These are phyloP conservation scores for Coemansia sp. DNA, from an alignment of 192 early-diverging fungal species.

Conservation along the genomic window DNA sequence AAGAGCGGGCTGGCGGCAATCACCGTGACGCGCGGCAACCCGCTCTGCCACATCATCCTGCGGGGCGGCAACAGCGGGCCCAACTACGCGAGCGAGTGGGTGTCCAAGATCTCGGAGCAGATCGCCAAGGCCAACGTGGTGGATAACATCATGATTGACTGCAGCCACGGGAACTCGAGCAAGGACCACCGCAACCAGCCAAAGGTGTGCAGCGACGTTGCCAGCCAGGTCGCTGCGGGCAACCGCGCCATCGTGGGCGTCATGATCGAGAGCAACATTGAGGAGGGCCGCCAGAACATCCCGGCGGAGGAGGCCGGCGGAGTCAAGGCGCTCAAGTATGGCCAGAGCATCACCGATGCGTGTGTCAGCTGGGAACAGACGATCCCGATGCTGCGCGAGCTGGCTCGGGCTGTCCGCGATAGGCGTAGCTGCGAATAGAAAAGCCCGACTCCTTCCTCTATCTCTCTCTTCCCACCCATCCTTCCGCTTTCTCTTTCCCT, in stretches of 20 bases:
- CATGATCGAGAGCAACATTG: constrained; percentile 91
- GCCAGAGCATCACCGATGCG: constrained; percentile 89
- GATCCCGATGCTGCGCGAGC: constrained; percentile 63
- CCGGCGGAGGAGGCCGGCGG: constrained; percentile 58
- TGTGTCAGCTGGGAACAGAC: constrained; percentile 86
- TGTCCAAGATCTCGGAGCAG: constrained; percentile 53
- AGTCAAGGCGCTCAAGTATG: constrained; percentile 66
- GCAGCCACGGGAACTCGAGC: constrained; percentile 85
- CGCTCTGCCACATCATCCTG: constrained; percentile 81
- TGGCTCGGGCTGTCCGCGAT: constrained; percentile 68
- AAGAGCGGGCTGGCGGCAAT: constrained; percentile 91
- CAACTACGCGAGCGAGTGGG: constrained; percentile 70
- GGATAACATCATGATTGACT: constrained; percentile 87
- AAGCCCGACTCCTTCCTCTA: too few relatives aligned
- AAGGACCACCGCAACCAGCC: constrained; percentile 89
- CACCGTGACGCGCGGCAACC: constrained; percentile 78
- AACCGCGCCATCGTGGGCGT: constrained; percentile 69
- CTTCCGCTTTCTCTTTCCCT: too few relatives aligned
- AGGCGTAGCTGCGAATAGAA: constrained; percentile 5
- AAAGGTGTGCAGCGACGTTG: constrained; percentile 62
- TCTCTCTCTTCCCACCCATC: too few relatives aligned
- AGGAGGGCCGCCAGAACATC: constrained; percentile 84
- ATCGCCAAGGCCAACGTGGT: constrained; percentile 59
- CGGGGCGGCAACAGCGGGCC: constrained; percentile 85
- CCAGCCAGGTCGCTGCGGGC: constrained; percentile 66